Percentiles rank a stretch among this genome's conserved stretches.
Conservation (phyloP, 2,329 filamentous ascomycete genomes). For the Fusarium nelsonii region DNA sequence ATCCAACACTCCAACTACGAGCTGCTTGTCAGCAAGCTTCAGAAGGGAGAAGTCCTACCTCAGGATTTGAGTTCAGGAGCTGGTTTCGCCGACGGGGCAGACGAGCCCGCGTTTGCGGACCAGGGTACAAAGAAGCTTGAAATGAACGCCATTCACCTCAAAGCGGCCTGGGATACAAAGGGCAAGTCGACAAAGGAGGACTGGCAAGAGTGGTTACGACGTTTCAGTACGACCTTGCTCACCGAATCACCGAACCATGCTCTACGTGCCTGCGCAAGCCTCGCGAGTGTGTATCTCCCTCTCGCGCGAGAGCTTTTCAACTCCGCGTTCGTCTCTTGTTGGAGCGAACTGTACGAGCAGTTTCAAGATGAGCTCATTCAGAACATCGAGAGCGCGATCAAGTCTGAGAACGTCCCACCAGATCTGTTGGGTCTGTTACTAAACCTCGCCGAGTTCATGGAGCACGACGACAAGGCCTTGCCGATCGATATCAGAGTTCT, state of each 20-base stretch:
- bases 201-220: constrained; percentile 98
- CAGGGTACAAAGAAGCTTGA: constrained; percentile 93
- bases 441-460: constrained; percentile 99
- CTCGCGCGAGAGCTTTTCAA: constrained; percentile 96
- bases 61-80: constrained; percentile 92
- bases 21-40: constrained; percentile 89
- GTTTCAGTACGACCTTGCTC: constrained; percentile 94
- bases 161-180: constrained; percentile 95
- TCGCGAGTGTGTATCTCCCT: constrained; percentile 92
- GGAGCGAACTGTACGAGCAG: constrained; percentile 96
- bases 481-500: constrained; percentile 97
- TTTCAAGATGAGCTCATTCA: constrained; percentile 97
- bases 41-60: constrained; percentile 94
- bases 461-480: constrained; percentile 97
- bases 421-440: constrained; percentile 94
- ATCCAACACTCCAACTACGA: constrained; percentile 94
- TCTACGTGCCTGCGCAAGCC: constrained; percentile 88
- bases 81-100: constrained; percentile 79
- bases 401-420: constrained; percentile 93
- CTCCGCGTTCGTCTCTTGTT: constrained; percentile 98
- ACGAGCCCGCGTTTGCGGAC: constrained; percentile 85
- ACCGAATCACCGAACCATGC: constrained; percentile 97
- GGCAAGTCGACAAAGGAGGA: constrained; percentile 98
- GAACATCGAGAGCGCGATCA: constrained; percentile 95
- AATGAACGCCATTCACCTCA: constrained; percentile 97